These are phyloP conservation scores for Aspergillus sp. DNA, from an alignment of 2,329 filamentous ascomycete species.

Conservation along the genomic window DNA sequence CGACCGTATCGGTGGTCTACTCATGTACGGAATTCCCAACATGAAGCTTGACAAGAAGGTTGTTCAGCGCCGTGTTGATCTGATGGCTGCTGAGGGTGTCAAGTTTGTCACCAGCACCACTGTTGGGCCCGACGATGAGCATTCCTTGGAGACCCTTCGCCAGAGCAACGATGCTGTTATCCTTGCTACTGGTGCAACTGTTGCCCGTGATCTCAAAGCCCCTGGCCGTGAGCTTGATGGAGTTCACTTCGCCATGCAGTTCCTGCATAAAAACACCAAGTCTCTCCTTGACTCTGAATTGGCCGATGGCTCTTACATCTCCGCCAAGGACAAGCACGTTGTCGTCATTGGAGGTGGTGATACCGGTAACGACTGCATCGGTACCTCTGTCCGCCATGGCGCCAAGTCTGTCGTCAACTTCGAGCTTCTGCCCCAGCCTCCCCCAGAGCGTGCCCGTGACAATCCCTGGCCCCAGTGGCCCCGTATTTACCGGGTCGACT, in stretches of 20 bases:
- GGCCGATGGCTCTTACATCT: conserved; percentile 81
- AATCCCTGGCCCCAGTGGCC: conserved; percentile 99
- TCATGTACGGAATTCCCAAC: conserved; percentile 99
- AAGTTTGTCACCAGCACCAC: conserved; percentile 75
- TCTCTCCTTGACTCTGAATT: conserved; percentile 91
- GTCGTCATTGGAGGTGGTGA: conserved; percentile 97
- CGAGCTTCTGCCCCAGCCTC: conserved; percentile 89
- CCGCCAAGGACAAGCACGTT: conserved; percentile 92
- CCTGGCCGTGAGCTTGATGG: conserved; percentile 84
- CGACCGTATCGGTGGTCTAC: conserved; percentile 83
- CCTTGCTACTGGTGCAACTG: conserved; percentile 88
- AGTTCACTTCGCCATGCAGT: conserved; percentile 96
- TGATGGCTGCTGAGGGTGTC: conserved; percentile 88
- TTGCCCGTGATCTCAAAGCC: conserved; percentile 88
- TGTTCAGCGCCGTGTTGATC: conserved; percentile 90
- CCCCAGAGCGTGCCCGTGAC: conserved; percentile 82
- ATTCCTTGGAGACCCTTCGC: conserved; percentile 70
- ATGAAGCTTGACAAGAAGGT: conserved; percentile 99
- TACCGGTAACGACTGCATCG: conserved; percentile 97
- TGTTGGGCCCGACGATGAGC: conserved; percentile 72
- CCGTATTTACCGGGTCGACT: conserved; percentile 96
- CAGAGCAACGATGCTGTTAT: conserved; percentile 78
- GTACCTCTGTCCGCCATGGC: conserved; percentile 91
- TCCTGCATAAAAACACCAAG: conserved; percentile 96
- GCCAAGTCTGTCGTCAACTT: conserved; percentile 97